Evolutionary conservation across 2,329 filamentous ascomycete species (phyloP).

Genomic region (Aspergillus pseudoviridinutans): DNA sequence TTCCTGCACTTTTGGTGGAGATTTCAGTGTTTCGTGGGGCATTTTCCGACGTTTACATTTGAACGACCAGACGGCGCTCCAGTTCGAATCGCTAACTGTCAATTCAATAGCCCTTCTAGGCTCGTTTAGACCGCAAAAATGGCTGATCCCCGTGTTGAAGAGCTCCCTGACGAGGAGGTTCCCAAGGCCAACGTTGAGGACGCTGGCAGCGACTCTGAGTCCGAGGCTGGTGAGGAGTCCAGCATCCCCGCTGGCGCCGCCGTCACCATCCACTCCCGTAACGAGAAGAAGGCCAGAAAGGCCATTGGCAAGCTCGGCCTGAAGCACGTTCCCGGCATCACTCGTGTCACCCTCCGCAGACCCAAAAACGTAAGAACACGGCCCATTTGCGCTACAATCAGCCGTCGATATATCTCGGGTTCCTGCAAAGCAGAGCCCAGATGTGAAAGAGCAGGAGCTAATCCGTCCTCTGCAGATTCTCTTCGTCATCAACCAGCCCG

Average conservation of each 20-base stretch:
- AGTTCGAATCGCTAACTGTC: conserved; percentile 18
- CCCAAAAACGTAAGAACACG: conserved; percentile 85
- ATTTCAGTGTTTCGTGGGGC: conserved; percentile 17
- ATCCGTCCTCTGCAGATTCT: conserved; percentile 65
- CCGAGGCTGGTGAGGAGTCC: conserved; percentile 53
- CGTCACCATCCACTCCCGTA: conserved; percentile 92
- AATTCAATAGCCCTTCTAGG: conserved; percentile 16
- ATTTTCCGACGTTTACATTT: conserved; percentile 14
- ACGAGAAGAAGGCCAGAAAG: conserved; percentile 99
- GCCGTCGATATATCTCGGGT: neutral
- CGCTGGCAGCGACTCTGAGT: conserved; percentile 50
- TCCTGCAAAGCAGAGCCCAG: neutral
- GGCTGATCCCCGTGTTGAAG: conserved; percentile 97
- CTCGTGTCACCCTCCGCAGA: conserved; percentile 92
- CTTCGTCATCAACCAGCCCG: conserved; percentile 99
- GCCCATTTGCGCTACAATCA: conserved; percentile 10
- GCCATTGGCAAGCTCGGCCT: conserved; percentile 97
- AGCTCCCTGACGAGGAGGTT: conserved; percentile 83
- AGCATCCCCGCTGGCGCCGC: conserved; percentile 78
- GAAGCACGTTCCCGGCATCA: conserved; percentile 95
- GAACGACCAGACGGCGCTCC: conserved; percentile 9
- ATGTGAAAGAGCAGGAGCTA: conserved; percentile 9
- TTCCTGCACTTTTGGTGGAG: conserved; percentile 19
- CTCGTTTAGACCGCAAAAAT: conserved; percentile 54
- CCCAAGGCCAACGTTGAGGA: conserved; percentile 81